A percentile compares a stretch with the other conserved stretches of the same genome.
phyloP scores from a whole-genome alignment of 2,329 filamentous ascomycete genomes.

The Ustulina deusta region DNA sequence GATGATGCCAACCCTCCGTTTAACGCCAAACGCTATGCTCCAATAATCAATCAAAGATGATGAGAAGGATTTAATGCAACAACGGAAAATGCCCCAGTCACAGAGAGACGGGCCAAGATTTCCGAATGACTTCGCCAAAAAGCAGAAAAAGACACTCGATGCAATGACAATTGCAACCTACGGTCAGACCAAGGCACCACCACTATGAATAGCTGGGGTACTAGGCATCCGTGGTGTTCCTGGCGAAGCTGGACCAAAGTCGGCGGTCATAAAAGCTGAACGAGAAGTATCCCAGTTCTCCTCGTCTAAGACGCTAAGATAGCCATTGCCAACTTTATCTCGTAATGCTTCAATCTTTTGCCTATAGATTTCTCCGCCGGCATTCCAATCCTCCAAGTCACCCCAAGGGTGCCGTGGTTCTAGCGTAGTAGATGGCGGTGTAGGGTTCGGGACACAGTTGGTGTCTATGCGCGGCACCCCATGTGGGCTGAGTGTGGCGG shows the following conservation, averaged over 20 bases:
- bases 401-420: slow-evolving; percentile 54
- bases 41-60: slow-evolving; percentile 44
- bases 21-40: slow-evolving; percentile 54
- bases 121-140: slow-evolving; percentile 31
- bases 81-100: slow-evolving; percentile 38
- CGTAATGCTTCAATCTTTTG: slow-evolving; percentile 89
- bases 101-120: slow-evolving; percentile 31
- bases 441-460: slow-evolving; percentile 51
- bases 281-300: slow-evolving; percentile 70
- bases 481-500: slow-evolving; percentile 45
- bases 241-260: slow-evolving; percentile 54
- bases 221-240: slow-evolving; percentile 54
- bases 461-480: slow-evolving; percentile 57
- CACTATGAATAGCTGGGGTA: slow-evolving; percentile 65
- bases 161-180: slow-evolving; percentile 26
- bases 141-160: slow-evolving; percentile 31
- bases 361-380: slow-evolving; percentile 81
- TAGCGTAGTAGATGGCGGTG: slow-evolving; percentile 50
- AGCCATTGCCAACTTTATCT: slow-evolving; percentile 86
- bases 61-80: slow-evolving; percentile 42
- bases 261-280: slow-evolving; percentile 55
- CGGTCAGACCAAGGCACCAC: slow-evolving; percentile 62
- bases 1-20: slow-evolving; percentile 42
- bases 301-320: slow-evolving; percentile 87
- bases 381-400: slow-evolving; percentile 69